phyloP scores from a whole-genome alignment of 1,284 basidiomycete genomes.

The Tilletia walkeri region DNA sequence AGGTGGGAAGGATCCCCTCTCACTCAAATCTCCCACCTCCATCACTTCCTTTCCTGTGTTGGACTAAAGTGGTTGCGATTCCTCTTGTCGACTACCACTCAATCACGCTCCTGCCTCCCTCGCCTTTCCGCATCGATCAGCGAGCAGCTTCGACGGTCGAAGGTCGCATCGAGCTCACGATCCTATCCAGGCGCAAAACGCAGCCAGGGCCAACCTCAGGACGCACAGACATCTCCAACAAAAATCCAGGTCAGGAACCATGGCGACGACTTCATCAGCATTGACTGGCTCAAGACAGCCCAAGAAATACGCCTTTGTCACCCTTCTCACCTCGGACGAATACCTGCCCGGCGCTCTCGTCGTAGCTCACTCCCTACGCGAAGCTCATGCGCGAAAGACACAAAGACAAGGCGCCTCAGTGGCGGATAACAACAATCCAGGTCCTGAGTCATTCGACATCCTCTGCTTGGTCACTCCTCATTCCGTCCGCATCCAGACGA shows the following conservation, averaged over 20 bases:
- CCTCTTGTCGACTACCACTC: too few species aligned
- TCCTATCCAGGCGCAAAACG: too few species aligned
- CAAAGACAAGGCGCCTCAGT: constrained; percentile 21
- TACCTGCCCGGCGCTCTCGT: constrained; percentile 91
- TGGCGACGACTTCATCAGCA: constrained; percentile 28
- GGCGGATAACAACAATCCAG: constrained; percentile 59
- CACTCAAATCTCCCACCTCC: too few species aligned
- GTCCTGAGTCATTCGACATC: constrained; percentile 62
- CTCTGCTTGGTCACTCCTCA: constrained; percentile 91
- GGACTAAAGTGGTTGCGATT: too few species aligned
- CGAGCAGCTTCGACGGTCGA: too few species aligned
- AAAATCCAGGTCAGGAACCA: neutral
- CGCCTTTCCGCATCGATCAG: too few species aligned
- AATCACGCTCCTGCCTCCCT: too few species aligned
- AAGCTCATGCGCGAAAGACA: constrained; percentile 28
- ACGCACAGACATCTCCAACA: too few species aligned
- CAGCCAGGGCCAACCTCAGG: too few species aligned
- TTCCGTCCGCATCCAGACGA: constrained; percentile 78
- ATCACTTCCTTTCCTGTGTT: neutral
- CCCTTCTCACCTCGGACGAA: constrained; percentile 80
- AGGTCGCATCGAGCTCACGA: too few species aligned
- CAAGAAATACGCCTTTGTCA: constrained; percentile 66
- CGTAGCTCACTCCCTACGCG: constrained; percentile 69
- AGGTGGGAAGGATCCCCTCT: too few species aligned
- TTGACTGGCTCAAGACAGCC: constrained; percentile 13